Base-by-base conservation (phyloP, 768 basidiomycete species). In the Amanita muscaria region DNA sequence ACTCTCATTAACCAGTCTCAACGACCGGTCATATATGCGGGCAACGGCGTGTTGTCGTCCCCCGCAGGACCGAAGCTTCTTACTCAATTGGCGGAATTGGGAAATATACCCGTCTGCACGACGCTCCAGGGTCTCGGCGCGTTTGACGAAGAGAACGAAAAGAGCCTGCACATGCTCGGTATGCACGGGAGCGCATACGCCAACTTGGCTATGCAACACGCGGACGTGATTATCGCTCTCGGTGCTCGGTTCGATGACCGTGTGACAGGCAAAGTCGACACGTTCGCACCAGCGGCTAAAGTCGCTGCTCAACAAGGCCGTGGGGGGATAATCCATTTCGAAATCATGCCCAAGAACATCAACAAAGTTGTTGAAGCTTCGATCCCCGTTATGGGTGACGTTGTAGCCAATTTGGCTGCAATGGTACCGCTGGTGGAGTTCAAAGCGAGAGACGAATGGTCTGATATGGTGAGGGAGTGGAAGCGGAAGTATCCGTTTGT, bases 181-280 rank as follows among this genome's bases (percentile, higher is more conserved):
- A 97, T 98, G 96, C 96, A 98, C 68, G 96, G 96, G 4, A 81
- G 80, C 22, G 91, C 93, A 4, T 97, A 97, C 56, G 96, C 96
- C 55, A 99, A 99, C 67, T 67, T 96, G 33, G 94, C 94, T 3
- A 98, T 99, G 78, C 96, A 99, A 66, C 70, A 88, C 40, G 96
- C 96, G 32, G 96, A 99, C 59, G 83, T 98, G 46, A 90, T 99
- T 69, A 93, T 99, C 52, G 93, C 94, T 16, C 83, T 99, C 29
- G 96, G 96, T 40, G 89, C 79, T 18, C 81, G 96, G 31, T 99
- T 99, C 59, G 96, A 99, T 57, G 96, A 99, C 64, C 93, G 94
- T 59, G 92, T 98, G 6, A 98, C 93, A 3, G 90, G 91, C 43
- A 94, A 83, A 61, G 61, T 98, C 47, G 79, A 81, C 55, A 69